A percentile compares a stretch with the other conserved stretches of the same genome.
These are phyloP conservation scores for Camillea tinctor DNA, from an alignment of 2,329 filamentous ascomycete species.

Conservation along the genomic window DNA sequence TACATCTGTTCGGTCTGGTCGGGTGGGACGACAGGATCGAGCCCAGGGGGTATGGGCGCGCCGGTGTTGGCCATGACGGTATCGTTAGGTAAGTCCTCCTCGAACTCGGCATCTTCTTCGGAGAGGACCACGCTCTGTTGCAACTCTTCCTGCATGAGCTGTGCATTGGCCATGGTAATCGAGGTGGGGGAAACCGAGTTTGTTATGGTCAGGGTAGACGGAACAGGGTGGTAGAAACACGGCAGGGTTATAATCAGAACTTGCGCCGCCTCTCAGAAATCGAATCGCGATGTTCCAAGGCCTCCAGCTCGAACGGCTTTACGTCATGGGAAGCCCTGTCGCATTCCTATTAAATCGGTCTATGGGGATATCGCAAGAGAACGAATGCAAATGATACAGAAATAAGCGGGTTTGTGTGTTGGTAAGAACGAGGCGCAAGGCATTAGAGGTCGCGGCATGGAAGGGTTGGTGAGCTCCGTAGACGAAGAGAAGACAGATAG, in stretches of 20 bases:
- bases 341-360: conserved; percentile 15
- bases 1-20: conserved; percentile 14
- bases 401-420: neutral
- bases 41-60: conserved; percentile 13
- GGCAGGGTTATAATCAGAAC: neutral
- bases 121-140: conserved; percentile 55
- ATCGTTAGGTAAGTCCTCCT: conserved; percentile 36
- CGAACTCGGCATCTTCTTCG: conserved; percentile 43
- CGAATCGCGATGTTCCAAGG: neutral
- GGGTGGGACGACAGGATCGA: conserved; percentile 18
- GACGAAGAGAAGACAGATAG: no score
- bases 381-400: neutral
- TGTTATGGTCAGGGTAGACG: no score
- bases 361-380: neutral
- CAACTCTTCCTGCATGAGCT: conserved; percentile 57
- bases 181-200: neutral
- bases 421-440: conserved; percentile 13
- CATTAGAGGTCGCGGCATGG: conserved; percentile 18
- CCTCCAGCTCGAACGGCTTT: conserved; percentile 16
- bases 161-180: conserved; percentile 48
- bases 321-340: conserved; percentile 18
- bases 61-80: conserved; percentile 28
- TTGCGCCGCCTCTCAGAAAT: neutral
- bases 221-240: neutral
- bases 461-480: conserved; percentile 4